These are phyloP conservation scores for Pharus latifolius DNA, from an alignment of 176 grass and related monocot species.

Conservation along the genomic window DNA sequence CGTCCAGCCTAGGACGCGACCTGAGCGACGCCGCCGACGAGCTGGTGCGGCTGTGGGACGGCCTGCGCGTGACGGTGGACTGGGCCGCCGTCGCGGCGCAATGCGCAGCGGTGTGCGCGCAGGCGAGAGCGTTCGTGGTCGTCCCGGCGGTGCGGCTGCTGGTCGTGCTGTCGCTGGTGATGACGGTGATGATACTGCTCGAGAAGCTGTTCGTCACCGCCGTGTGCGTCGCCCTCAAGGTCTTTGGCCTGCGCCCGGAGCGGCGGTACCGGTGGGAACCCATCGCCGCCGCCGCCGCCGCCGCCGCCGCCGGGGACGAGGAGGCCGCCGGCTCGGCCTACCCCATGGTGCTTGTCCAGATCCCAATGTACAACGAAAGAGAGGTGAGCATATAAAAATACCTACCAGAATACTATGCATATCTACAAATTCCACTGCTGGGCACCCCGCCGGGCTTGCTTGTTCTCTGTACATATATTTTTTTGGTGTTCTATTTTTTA, in stretches of 20 bases:
- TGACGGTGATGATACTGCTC: slow-evolving; percentile 59
- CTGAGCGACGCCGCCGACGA: not conserved
- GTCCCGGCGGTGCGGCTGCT: slow-evolving; percentile 33
- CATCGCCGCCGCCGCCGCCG: not conserved
- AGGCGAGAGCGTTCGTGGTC: slow-evolving; percentile 23
- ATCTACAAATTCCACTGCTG: too few relatives aligned
- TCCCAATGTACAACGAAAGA: slow-evolving; percentile 97
- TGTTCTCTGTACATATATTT: too few relatives aligned
- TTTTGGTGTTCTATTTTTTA: too few relatives aligned
- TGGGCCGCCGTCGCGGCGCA: slow-evolving; percentile 25
- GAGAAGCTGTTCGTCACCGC: slow-evolving; percentile 60
- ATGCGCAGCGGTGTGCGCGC: slow-evolving; percentile 9
- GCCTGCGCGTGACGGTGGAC: slow-evolving; percentile 26
- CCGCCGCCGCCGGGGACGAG: slow-evolving; percentile 1
- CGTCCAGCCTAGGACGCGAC: not conserved
- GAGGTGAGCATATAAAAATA: slow-evolving; percentile 69
- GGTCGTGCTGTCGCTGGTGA: slow-evolving; percentile 28
- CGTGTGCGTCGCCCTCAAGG: slow-evolving; percentile 19
- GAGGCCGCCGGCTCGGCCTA: not conserved
- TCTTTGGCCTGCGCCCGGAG: slow-evolving; percentile 35
- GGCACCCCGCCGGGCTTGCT: too few relatives aligned
- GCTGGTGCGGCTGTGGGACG: slow-evolving; percentile 21
- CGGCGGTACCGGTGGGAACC: slow-evolving; percentile 49
- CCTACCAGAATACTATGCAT: too few relatives aligned
- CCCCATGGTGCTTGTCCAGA: slow-evolving; percentile 93